A percentile compares a stretch with the other conserved stretches of the same genome.
Conservation (phyloP, 495 filamentous ascomycete species). For the Penicillium lagena region DNA sequence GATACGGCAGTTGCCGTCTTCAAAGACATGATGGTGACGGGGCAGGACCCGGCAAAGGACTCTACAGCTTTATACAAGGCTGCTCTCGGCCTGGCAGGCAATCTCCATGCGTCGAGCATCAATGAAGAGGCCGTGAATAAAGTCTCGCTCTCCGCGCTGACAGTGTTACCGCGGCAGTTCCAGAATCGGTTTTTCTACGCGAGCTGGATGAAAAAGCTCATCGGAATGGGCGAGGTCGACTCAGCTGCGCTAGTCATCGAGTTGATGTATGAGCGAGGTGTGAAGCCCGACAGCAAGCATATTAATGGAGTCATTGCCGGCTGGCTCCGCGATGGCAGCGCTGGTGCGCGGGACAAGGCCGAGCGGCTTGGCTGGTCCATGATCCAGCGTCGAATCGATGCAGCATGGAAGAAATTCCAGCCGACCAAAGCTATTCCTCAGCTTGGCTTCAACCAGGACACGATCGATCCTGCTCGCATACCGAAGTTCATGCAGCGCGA, state of each 20-base stretch:
- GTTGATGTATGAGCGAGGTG: slow-evolving; percentile 58
- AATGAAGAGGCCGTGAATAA: slow-evolving; percentile 42
- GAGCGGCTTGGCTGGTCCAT: slow-evolving; percentile 71
- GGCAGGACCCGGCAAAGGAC: slow-evolving; percentile 40
- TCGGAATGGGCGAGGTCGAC: slow-evolving; percentile 63
- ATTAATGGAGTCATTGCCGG: slow-evolving; percentile 71
- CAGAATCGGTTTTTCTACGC: slow-evolving; percentile 76
- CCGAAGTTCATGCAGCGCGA: slow-evolving; percentile 32
- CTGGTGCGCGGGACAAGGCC: slow-evolving; percentile 49
- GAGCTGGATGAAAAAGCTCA: slow-evolving; percentile 74
- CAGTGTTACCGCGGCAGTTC: slow-evolving; percentile 51
- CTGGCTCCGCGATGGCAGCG: slow-evolving; percentile 57
- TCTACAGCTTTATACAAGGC: slow-evolving; percentile 43
- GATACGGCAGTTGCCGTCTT: slow-evolving; percentile 67
- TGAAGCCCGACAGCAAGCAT: slow-evolving; percentile 60
- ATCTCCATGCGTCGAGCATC: slow-evolving; percentile 41
- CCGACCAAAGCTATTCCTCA: neutral
- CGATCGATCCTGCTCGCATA: slow-evolving; percentile 8
- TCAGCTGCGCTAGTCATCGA: slow-evolving; percentile 62
- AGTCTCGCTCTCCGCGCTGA: slow-evolving; percentile 44
- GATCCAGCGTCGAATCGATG: slow-evolving; percentile 60
- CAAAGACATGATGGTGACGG: slow-evolving; percentile 78
- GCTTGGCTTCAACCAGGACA: too few species aligned
- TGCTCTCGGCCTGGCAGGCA: slow-evolving; percentile 35
- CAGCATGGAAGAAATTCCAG: slow-evolving; percentile 40